These are phyloP conservation scores for Apophysomyces elegans DNA, from an alignment of 371 early-diverging fungal genomes.

Conservation along the genomic window DNA sequence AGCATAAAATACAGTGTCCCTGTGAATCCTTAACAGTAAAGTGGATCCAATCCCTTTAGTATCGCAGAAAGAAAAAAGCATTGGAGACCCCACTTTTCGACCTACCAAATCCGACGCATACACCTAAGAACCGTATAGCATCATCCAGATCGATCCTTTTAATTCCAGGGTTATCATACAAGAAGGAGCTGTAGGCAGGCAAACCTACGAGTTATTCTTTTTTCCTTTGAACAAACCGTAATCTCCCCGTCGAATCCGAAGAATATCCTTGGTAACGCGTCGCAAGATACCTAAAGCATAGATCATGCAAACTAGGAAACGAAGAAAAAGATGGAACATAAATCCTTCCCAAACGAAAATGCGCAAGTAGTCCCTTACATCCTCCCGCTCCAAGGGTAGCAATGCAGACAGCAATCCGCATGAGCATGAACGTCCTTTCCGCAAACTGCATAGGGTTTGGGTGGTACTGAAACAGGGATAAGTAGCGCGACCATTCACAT, in stretches of 20 bases:
- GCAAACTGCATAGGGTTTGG: slow-evolving; percentile 46
- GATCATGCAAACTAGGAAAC: slow-evolving; percentile 37
- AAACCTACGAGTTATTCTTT: slow-evolving; percentile 39
- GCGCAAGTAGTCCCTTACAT: slow-evolving; percentile 23
- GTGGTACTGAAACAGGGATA: slow-evolving; percentile 39
- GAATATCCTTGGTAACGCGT: slow-evolving; percentile 49
- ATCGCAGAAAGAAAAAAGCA: not conserved
- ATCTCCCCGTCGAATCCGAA: slow-evolving; percentile 42
- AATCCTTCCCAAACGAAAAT: not conserved
- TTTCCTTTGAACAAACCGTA: slow-evolving; percentile 54
- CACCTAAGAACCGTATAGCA: slow-evolving; percentile 53
- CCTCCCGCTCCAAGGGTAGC: slow-evolving; percentile 48
- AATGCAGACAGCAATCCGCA: slow-evolving; percentile 42
- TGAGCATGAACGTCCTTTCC: slow-evolving; percentile 30
- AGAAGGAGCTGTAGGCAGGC: not conserved
- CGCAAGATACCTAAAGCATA: slow-evolving; percentile 50
- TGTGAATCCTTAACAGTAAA: slow-evolving; percentile 36
- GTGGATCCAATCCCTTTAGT: not conserved
- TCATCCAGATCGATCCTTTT: slow-evolving; percentile 52
- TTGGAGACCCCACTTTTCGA: not conserved
- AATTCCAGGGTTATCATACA: not conserved
- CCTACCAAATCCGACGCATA: slow-evolving; percentile 51
- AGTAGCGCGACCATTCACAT: slow-evolving; percentile 48
- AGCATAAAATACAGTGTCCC: slow-evolving; percentile 53
- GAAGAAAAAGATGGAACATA: not conserved